phyloP scores from a whole-genome alignment of 495 filamentous ascomycete genomes.

The Hypomontagnella monticulosa region DNA sequence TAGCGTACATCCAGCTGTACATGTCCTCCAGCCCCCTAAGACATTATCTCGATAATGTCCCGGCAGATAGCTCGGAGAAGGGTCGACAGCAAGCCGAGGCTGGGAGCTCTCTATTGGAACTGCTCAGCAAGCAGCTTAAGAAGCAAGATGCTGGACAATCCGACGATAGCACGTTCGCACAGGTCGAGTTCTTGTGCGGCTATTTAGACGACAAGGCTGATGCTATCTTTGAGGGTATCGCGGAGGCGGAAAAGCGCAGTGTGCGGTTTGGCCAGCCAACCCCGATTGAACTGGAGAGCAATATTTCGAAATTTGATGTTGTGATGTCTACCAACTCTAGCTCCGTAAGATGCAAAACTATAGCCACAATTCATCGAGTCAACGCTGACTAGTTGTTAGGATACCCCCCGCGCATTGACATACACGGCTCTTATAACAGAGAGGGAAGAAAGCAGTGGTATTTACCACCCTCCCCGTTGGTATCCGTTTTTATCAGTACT shows the following conservation, averaged over 20 bases:
- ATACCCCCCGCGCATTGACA: constrained; percentile 37
- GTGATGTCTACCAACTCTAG: constrained; percentile 41
- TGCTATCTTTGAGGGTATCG: constrained; percentile 60
- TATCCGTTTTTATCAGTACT: neutral
- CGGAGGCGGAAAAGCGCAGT: constrained; percentile 62
- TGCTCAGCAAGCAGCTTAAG: constrained; percentile 58
- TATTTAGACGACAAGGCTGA: constrained; percentile 53
- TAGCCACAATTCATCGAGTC: neutral
- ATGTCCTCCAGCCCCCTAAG: constrained; percentile 58
- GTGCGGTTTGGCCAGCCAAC: constrained; percentile 61
- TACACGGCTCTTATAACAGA: constrained; percentile 50
- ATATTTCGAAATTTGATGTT: constrained; percentile 53
- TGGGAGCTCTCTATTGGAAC: constrained; percentile 52
- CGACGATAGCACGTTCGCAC: constrained; percentile 51
- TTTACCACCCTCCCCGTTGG: neutral
- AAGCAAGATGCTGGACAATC: constrained; percentile 51
- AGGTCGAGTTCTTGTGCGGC: constrained; percentile 57
- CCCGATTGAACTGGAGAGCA: constrained; percentile 48
- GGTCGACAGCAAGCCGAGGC: constrained; percentile 48
- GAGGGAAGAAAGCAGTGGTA: constrained; percentile 34
- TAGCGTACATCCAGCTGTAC: constrained; percentile 62
- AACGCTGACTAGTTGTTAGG: constrained; percentile 43
- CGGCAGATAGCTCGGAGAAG: constrained; percentile 42
- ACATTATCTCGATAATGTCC: constrained; percentile 51
- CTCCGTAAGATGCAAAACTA: constrained; percentile 41